These are phyloP conservation scores for Phytophthora kernoviae DNA, from an alignment of 352 stramenopile genomes.

Conservation along the genomic window DNA sequence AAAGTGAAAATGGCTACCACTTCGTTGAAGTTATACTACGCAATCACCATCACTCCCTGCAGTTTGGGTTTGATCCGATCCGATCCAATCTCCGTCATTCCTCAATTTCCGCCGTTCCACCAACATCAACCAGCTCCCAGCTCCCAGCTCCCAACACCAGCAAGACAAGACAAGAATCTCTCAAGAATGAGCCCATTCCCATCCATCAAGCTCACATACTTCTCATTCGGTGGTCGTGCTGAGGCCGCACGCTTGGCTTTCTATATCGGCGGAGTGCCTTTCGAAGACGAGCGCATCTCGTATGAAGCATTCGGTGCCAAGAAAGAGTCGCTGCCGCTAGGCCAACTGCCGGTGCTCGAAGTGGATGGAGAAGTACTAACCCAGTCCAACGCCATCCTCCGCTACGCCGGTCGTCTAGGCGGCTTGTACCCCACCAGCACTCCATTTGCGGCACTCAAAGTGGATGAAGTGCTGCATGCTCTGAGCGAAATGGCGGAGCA, in stretches of 20 bases:
- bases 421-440: constrained; percentile 55
- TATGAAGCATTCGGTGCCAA: constrained; percentile 35
- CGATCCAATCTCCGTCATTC: constrained; percentile 1
- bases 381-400: constrained; percentile 68
- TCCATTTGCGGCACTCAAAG: constrained; percentile 40
- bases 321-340: constrained; percentile 53
- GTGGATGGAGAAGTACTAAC: constrained; percentile 57
- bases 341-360: constrained; percentile 54
- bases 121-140: no score
- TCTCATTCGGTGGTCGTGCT: constrained; percentile 37
- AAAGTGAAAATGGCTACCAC: no score
- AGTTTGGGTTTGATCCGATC: no score
- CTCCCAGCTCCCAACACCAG: no score
- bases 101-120: no score
- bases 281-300: constrained; percentile 57
- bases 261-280: constrained; percentile 56
- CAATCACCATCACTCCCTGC: constrained; percentile 3
- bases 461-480: constrained; percentile 60
- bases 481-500: constrained; percentile 39
- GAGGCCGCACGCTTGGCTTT: constrained; percentile 59
- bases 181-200: constrained; percentile 35
- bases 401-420: constrained; percentile 65
- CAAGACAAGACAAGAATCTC: not conserved
- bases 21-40: no score
- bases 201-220: constrained; percentile 68